Evolutionary conservation across 768 basidiomycete species (phyloP).

Genomic region (Amanita rimosa): DNA sequence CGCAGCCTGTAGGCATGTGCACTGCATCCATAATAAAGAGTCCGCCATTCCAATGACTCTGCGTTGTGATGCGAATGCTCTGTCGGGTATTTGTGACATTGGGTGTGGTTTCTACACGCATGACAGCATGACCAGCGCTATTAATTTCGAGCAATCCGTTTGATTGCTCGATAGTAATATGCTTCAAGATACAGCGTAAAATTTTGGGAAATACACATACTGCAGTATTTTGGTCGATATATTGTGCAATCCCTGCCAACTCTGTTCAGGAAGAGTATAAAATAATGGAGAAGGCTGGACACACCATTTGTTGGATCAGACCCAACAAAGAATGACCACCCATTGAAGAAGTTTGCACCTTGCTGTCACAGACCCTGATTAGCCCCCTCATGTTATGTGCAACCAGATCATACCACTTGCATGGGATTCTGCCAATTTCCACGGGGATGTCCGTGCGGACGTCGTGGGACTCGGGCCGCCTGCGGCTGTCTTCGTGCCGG

Average conservation of each 20-base stretch:
- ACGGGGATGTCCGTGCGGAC: constrained; percentile 35
- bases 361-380: constrained; percentile 21
- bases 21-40: constrained; percentile 75
- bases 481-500: constrained; percentile 12
- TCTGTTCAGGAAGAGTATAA: background rate
- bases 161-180: constrained; percentile 24
- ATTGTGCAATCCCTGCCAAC: constrained; percentile 46
- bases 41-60: constrained; percentile 47
- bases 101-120: constrained; percentile 82
- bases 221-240: constrained; percentile 49
- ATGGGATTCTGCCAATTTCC: constrained; percentile 50
- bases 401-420: constrained; percentile 24
- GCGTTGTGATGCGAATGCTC: constrained; percentile 69
- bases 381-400: background rate
- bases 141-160: constrained; percentile 61
- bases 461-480: constrained; percentile 14
- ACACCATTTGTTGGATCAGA: constrained; percentile 70
- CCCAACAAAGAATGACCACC: constrained; percentile 62
- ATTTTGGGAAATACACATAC: constrained; percentile 23
- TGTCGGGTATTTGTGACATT: constrained; percentile 56
- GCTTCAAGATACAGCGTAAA: constrained; percentile 1
- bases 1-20: constrained; percentile 89
- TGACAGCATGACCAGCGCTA: constrained; percentile 62
- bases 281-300: constrained; percentile 2
- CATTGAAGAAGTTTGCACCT: constrained; percentile 70